Base-by-base conservation (phyloP, 176 grass and related monocot genomes). In the Saccharum spontaneum region DNA sequence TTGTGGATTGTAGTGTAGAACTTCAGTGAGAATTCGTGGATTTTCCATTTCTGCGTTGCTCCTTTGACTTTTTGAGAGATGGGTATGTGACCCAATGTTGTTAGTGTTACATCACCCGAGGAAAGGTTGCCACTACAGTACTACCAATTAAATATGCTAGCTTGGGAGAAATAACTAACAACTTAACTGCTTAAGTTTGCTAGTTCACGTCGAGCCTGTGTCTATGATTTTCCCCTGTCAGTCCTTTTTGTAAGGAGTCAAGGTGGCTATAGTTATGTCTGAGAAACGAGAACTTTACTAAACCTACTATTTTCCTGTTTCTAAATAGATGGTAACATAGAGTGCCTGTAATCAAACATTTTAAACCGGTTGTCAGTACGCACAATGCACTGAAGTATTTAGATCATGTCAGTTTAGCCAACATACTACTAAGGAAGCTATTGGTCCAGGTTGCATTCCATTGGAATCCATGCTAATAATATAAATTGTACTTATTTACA, bases 31-130 rank as follows among this genome's bases (percentile, higher is more conserved):
- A 48, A 78, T 63, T 59, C 26, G 13, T 64, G 54, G 67, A 24
- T 78, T 86, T 55, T 18, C 2, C 16, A 28, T 50, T 70, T 74
- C 12, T 20, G 43, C 36, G 50, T 75, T 69, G 10, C 75, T 73
- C 34, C 26, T 83, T 83, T 63, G 83, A 81, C 62, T 81, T 49
- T 44, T 70, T 76, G 62, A 44, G 77, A 65, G 59, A 34, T 41
- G 38, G 20, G 12, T 79, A 31, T 79, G 37, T 77, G 23, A 50
- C 1, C 26, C 28, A 18, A 28, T 80, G 69, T 69, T 52, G 33
- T 71, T 77, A 33, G 54, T 72, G 31, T 2, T 30, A 49, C 82
- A 65, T 64, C 71, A 71, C 63, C 71, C 75, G 39, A 76, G 38
- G 54, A 5, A 28, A 75, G 15, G 45, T 75, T n/a, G 14, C 10